Evolutionary conservation across 768 basidiomycete genomes (phyloP), one percentile per base, ranked within the genome.

Genomic region (Termitomyces sp.): DNA sequence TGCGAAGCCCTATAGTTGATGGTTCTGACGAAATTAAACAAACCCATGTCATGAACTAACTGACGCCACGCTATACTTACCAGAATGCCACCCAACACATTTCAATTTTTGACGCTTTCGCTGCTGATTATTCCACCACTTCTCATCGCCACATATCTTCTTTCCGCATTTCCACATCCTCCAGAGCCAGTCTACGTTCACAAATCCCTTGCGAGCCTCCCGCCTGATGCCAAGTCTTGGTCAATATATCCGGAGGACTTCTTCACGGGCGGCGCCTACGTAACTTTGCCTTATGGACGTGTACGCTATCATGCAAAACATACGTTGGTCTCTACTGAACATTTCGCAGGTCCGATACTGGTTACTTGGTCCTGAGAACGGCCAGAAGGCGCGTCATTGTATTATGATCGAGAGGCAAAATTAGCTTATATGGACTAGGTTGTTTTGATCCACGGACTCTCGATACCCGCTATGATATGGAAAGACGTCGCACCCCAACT

Each of bases 391-490:
- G 60, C 49, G 77, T 66, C 55, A 47, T 63, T 47, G 23, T 29
- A 16, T 7, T 23, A 15, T 23, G 38, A 23, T 47, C 45, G 41
- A 44, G 31, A 25, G 27, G 39, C n/a, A 36, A 42, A 48, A 20
- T 48, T 44, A 20, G 27, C 45, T 47, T 23, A 41, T 31, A 23
- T 16, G 27, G 5, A 5, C 11, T 22, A 92, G 89, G 74, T 92
- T 20, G 82, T 89, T 10, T 75, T 91, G 32, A 85, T 93, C 7
- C 86, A 91, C 58, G 90, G 90, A 12, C 76, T 91, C 15, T 88
- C 86, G 15, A 81, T 90, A 32, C 89, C 90, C 6, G 75, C 88
- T 31, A 81, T 90, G 44, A 78, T 91, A 50, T 91, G 87, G 88
- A 85, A 81, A 63, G 84, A 90, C 40, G 77, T 93, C 22, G 86